These are phyloP conservation scores for Baorangia bicolor DNA, from an alignment of 768 basidiomycete species.

Conservation along the genomic window DNA sequence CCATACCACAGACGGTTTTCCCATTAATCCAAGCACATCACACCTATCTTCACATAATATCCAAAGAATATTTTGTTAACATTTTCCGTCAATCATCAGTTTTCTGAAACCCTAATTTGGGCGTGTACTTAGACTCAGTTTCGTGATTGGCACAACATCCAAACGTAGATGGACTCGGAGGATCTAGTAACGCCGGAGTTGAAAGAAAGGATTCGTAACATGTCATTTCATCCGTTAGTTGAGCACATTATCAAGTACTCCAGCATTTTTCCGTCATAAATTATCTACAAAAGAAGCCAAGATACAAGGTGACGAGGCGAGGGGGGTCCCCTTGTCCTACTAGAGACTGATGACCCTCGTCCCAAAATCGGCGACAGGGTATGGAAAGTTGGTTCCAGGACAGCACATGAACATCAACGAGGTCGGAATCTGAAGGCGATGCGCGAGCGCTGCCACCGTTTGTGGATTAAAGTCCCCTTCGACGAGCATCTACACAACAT, in stretches of 20 bases:
- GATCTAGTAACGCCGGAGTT: too few relatives aligned
- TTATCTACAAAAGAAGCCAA: background rate
- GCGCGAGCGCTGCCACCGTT: slow-evolving; percentile 48
- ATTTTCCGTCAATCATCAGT: too few relatives aligned
- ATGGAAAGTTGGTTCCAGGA: slow-evolving; percentile 45
- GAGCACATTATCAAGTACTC: background rate
- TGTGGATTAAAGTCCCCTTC: slow-evolving; percentile 43
- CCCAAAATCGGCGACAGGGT: slow-evolving; percentile 49
- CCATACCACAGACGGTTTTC: too few relatives aligned
- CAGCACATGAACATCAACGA: slow-evolving; percentile 65
- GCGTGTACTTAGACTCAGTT: too few relatives aligned
- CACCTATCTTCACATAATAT: too few relatives aligned
- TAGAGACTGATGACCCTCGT: slow-evolving; percentile 45
- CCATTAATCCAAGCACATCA: too few relatives aligned
- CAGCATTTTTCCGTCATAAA: too few relatives aligned
- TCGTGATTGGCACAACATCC: too few relatives aligned
- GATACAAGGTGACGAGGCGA: too few relatives aligned
- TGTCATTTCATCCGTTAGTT: background rate
- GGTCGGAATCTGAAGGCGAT: slow-evolving; percentile 47
- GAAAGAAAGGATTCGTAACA: background rate
- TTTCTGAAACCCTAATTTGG: too few relatives aligned
- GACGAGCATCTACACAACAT: slow-evolving; percentile 42
- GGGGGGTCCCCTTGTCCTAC: background rate
- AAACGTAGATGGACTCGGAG: too few relatives aligned
- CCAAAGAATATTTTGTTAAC: too few relatives aligned